A percentile compares a stretch with the other conserved stretches of the same genome.
Evolutionary conservation across 2,329 filamentous ascomycete species (phyloP).

Genomic region (Fusarium abutilonis): DNA sequence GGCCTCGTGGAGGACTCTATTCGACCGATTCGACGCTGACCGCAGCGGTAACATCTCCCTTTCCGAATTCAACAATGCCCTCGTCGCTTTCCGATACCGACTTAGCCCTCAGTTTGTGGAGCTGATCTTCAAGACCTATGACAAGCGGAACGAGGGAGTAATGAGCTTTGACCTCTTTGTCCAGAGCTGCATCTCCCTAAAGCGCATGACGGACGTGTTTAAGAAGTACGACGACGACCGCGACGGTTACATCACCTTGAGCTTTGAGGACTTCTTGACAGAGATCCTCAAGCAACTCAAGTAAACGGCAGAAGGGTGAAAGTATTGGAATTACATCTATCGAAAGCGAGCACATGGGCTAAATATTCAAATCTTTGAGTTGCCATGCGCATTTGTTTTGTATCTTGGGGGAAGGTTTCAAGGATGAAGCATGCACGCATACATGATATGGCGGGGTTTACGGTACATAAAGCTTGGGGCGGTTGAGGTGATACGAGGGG

Average conservation of each 20-base stretch:
- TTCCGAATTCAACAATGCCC: slow-evolving; percentile 86
- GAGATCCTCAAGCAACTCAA: slow-evolving; percentile 72
- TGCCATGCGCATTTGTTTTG: slow-evolving; percentile 13
- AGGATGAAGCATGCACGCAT: background rate
- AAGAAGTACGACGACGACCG: slow-evolving; percentile 98
- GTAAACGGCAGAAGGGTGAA: slow-evolving; percentile 44
- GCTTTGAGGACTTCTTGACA: slow-evolving; percentile 82
- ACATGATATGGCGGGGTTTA: slow-evolving; percentile 21
- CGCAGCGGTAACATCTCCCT: slow-evolving; percentile 86
- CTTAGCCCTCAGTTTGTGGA: slow-evolving; percentile 85
- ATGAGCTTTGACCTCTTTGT: slow-evolving; percentile 98
- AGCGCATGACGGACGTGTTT: slow-evolving; percentile 99
- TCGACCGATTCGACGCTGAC: slow-evolving; percentile 94
- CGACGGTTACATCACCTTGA: slow-evolving; percentile 88
- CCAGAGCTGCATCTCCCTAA: slow-evolving; percentile 94
- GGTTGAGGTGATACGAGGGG: background rate
- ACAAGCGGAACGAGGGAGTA: slow-evolving; percentile 74
- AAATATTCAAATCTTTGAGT: background rate
- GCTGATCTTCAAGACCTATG: slow-evolving; percentile 88
- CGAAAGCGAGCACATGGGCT: background rate
- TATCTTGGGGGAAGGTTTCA: background rate
- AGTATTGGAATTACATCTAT: slow-evolving; percentile 1
- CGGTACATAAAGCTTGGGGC: slow-evolving; percentile 9
- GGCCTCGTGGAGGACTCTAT: slow-evolving; percentile 90
- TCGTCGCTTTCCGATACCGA: slow-evolving; percentile 93